Evolutionary conservation across 2,329 filamentous ascomycete species (phyloP), one percentile per base, ranked within the genome.

Genomic region (Hymenoscyphus infarciens): DNA sequence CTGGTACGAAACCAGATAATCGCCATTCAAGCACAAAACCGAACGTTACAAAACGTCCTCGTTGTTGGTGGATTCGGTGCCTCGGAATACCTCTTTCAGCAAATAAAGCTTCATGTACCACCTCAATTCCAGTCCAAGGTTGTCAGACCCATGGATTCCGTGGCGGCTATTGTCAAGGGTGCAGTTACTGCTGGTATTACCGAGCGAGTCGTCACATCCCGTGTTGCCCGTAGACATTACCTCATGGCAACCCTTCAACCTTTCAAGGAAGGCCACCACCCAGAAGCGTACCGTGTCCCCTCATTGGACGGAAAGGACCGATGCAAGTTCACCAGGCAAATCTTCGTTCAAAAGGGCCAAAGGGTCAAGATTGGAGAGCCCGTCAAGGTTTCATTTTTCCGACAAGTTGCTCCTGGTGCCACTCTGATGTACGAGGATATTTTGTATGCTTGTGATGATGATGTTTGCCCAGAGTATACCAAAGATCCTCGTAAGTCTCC

Each of bases 381-480:
- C 1, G 94, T 98, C 79, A 98, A 98, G 82, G 95, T 98, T 54
- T 96, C 91, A 10, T 98, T 98, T 79, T 98, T 99, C 87, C 84
- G 95, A 77, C 95, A 98, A 77, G 95, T 99, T 61, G 95, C 95
- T 5, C 95, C 95, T 0, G 95, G 95, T 57, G 95, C 95, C 38
- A 98, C 94, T 1, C 86, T 99, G 71, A 98, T 99, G 95, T 99
- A 99, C 76, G 95, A 99, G 81, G 95, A 99, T 79, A 94, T 98
- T 60, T 78, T 98, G 63, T 98, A 97, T 76, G 95, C 94, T 58
- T 99, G 95, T 74, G 95, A 99, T 74, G 95, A 98, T 68, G 95
- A 99, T 75, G 91, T 97, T 59, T 98, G 94, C 77, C 95, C 95
- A 0, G 95, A 98, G 77, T 99, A 99, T 76, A 98, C 94, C 70